Conservation (phyloP, 352 stramenopile genomes). For the Pythium utonaiense region DNA sequence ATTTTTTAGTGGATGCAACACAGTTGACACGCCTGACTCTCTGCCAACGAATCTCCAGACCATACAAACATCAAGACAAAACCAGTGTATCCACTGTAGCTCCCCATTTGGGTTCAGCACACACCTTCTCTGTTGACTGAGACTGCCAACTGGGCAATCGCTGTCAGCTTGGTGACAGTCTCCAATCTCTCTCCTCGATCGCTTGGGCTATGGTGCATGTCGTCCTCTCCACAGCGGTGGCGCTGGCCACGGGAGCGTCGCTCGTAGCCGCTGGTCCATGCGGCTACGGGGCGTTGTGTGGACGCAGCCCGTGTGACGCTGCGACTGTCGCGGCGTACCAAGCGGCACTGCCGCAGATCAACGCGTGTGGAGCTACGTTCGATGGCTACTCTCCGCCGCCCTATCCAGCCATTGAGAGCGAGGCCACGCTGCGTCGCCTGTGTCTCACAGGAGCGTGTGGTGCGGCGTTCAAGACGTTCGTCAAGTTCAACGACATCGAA, state of each 20-base stretch:
- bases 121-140: too few species aligned
- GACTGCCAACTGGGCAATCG: too few species aligned
- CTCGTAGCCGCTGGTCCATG: constrained; percentile 1
- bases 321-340: constrained; percentile 7
- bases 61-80: too few species aligned
- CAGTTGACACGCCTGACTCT: too few species aligned
- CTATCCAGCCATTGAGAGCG: background rate
- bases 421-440: background rate
- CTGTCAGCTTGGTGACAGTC: too few species aligned
- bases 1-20: too few species aligned
- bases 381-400: background rate
- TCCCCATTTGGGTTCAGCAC: too few species aligned
- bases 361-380: constrained; percentile 1
- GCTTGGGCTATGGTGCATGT: too few species aligned
- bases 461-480: constrained; percentile 6
- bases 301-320: background rate
- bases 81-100: too few species aligned
- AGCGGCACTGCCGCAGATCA: background rate
- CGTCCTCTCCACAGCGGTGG: too few species aligned
- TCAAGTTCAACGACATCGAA: constrained; percentile 10
- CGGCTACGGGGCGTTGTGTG: constrained; percentile 10
- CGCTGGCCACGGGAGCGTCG: background rate
- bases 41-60: too few species aligned
- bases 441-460: constrained; percentile 1
- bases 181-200: too few species aligned